These are phyloP conservation scores for Cyberlindnera maclurae DNA, from an alignment of 805 yeast genomes.

Conservation along the genomic window DNA sequence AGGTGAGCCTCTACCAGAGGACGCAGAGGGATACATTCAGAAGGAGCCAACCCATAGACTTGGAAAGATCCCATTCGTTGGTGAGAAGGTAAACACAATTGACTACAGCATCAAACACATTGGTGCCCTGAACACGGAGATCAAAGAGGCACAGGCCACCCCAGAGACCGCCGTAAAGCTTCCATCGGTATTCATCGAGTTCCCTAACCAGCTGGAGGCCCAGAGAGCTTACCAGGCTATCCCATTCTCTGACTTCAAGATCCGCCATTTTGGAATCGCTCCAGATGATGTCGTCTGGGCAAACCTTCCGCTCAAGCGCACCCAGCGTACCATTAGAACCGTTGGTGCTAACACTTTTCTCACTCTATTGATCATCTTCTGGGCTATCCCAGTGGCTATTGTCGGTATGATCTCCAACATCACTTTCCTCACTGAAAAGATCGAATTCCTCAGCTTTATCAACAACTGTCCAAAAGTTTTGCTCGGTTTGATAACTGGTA, in stretches of 20 bases:
- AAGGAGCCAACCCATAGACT: slow-evolving; percentile 82
- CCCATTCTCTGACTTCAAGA: slow-evolving; percentile 39
- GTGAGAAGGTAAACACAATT: slow-evolving; percentile 81
- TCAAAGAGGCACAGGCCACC: slow-evolving; percentile 39
- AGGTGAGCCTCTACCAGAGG: slow-evolving; percentile 42
- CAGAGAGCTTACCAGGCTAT: slow-evolving; percentile 86
- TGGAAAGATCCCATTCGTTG: slow-evolving; percentile 54
- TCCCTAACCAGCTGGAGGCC: slow-evolving; percentile 77
- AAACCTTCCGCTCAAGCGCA: slow-evolving; percentile 54
- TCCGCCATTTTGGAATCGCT: slow-evolving; percentile 49
- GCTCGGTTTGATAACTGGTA: slow-evolving; percentile 80
- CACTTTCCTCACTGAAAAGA: slow-evolving; percentile 58
- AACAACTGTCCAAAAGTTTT: slow-evolving; percentile 62
- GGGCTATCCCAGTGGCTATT: slow-evolving; percentile 98
- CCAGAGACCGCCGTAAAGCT: slow-evolving; percentile 40
- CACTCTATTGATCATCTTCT: slow-evolving; percentile 67
- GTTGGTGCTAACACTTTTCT: slow-evolving; percentile 56
- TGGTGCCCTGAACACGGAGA: slow-evolving; percentile 61
- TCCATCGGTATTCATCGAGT: slow-evolving; percentile 59
- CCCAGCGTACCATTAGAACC: slow-evolving; percentile 50
- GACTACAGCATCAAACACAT: slow-evolving; percentile 62
- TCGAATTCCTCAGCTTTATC: slow-evolving; percentile 72
- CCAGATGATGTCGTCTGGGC: slow-evolving; percentile 87
- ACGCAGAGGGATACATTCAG: slow-evolving; percentile 60
- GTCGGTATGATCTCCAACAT: slow-evolving; percentile 92